Base-by-base conservation (phyloP, 1,284 basidiomycete species). In the Rhizoctonia solani region DNA sequence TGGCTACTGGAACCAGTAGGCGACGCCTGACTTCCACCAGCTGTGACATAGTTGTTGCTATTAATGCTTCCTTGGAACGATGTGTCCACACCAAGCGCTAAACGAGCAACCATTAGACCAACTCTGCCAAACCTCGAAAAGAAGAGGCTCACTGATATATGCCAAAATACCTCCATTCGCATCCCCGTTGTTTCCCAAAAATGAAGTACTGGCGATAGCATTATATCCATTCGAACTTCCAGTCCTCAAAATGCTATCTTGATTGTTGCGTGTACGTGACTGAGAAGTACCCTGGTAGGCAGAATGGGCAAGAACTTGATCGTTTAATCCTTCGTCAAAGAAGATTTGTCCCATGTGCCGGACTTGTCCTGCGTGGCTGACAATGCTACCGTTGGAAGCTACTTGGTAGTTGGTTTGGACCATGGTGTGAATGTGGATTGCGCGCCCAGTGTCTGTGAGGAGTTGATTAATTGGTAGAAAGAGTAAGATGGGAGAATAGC, bases 341-440 rank as follows among this genome's bases (percentile, higher is more conserved):
- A 87, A 87, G 75, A 85, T 85, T 72, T 87, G 86, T 0, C 85
- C 86, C 16, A 81, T 79, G 74, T 87, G 83, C 0, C 76, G 75
- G 2, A 85, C 78, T 16, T 79, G 76, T 13, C 81, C 80, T 6
- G 81, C 79, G 49, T 73, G 72, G 69, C 80, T 80, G 46, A 75
- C 67, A 19, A 78, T 69, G 4, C 79, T 78, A 47, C 77, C 72
- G 67, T 76, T 77, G 46, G 71, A 69, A 25, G 72, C 70, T 14
- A 59, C 66, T n/a, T 68, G 59, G 72, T 72, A 76, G 47, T 76
- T 72, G 37, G 73, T 68, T 71, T 72, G 71, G 29, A 74, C 70
- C 67, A 73, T 74, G 44, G 73, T 69, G 68, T 75, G 68, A 71
- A 78, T 80, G 80, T 54, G 81, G 77, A 69, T 81, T 76, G 73